Evolutionary conservation across 106 monocot genomes (phyloP).

Genomic region (Platanthera guangdongensis): DNA sequence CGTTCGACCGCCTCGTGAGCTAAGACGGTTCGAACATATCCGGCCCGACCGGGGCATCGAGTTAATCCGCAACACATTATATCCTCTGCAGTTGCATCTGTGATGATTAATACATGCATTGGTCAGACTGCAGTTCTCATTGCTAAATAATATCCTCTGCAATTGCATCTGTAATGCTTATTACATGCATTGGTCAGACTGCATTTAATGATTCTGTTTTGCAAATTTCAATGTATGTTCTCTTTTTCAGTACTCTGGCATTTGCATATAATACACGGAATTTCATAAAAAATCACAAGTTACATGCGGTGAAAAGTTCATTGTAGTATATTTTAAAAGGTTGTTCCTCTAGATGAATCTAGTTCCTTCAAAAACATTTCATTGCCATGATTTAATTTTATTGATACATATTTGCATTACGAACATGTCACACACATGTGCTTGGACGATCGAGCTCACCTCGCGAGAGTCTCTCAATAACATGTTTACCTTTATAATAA

Average conservation of each 20-base stretch:
- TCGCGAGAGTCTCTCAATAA: too few species aligned
- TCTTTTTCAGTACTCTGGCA: not conserved
- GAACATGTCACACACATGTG: too few species aligned
- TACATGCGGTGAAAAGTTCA: not conserved
- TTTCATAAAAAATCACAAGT: not conserved
- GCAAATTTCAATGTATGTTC: not conserved
- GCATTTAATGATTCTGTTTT: not conserved
- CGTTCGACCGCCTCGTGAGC: too few species aligned
- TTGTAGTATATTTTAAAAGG: not conserved
- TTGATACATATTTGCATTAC: too few species aligned
- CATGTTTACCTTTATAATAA: too few species aligned
- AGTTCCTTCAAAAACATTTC: not conserved
- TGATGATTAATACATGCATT: too few species aligned
- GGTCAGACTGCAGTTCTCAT: too few species aligned
- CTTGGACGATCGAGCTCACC: too few species aligned
- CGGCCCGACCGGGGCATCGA: too few species aligned
- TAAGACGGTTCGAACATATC: too few species aligned
- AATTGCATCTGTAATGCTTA: not conserved
- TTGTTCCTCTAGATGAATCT: not conserved
- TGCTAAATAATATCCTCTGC: not conserved
- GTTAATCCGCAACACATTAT: too few species aligned
- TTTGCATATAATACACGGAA: not conserved
- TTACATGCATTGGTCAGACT: not conserved
- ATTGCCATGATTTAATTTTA: not conserved
- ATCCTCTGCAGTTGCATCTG: too few species aligned